These are phyloP conservation scores for Ophiostoma tasmaniense DNA, from an alignment of 2,329 filamentous ascomycete genomes.

Conservation along the genomic window DNA sequence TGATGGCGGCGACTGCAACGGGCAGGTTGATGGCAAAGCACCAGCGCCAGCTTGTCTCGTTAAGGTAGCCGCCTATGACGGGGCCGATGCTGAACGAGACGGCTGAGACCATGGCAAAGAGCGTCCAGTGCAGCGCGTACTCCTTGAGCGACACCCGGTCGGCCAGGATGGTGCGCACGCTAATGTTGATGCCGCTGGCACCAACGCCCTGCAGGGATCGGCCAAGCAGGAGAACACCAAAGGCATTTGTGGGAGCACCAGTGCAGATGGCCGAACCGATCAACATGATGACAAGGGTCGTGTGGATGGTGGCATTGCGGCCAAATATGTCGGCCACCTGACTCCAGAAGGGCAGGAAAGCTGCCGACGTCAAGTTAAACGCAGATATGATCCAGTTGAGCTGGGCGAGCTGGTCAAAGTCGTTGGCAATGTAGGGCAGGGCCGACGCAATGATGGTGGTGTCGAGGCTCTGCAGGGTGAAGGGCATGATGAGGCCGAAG, in stretches of 20 bases:
- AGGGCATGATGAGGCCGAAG: slow-evolving; percentile 50
- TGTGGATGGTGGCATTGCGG: slow-evolving; percentile 49
- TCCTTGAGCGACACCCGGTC: slow-evolving; percentile 55
- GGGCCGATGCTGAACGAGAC: slow-evolving; percentile 53
- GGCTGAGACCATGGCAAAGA: slow-evolving; percentile 52
- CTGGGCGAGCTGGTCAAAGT: slow-evolving; percentile 53
- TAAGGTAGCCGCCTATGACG: slow-evolving; percentile 51
- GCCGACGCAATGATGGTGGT: slow-evolving; percentile 55
- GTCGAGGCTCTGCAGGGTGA: slow-evolving; percentile 54
- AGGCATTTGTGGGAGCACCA: slow-evolving; percentile 38
- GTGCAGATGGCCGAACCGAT: slow-evolving; percentile 55
- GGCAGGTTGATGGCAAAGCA: slow-evolving; percentile 42
- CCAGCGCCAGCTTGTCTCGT: slow-evolving; percentile 52
- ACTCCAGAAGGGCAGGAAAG: slow-evolving; percentile 58
- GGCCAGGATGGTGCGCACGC: slow-evolving; percentile 52
- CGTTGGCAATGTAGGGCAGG: slow-evolving; percentile 52
- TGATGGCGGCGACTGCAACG: slow-evolving; percentile 41
- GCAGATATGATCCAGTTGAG: slow-evolving; percentile 62
- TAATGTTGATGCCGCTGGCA: slow-evolving; percentile 52
- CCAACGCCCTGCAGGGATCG: slow-evolving; percentile 55
- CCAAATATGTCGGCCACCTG: slow-evolving; percentile 59
- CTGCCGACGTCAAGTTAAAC: slow-evolving; percentile 58
- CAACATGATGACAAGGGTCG: slow-evolving; percentile 47
- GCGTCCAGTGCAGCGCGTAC: slow-evolving; percentile 52
- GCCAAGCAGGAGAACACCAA: slow-evolving; percentile 34